phyloP scores from a whole-genome alignment of 2,329 filamentous ascomycete genomes.

The Mycosphaerella sp. region DNA sequence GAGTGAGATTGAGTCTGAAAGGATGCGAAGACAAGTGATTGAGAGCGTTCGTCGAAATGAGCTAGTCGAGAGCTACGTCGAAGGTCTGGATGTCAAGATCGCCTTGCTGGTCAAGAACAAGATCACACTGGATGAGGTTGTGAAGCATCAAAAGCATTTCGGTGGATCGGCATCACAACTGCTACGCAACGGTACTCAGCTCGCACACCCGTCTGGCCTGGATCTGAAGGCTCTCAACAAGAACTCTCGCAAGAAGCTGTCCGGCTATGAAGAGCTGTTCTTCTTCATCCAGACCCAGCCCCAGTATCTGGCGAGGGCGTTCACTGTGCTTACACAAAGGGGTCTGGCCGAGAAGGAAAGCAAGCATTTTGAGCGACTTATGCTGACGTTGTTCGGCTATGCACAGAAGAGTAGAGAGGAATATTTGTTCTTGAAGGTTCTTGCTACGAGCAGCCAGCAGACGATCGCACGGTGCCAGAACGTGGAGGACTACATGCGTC shows the following conservation, averaged over 20 bases:
- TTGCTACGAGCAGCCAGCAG: slow-evolving; percentile 74
- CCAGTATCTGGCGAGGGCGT: slow-evolving; percentile 84
- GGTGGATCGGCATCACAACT: slow-evolving; percentile 53
- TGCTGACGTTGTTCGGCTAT: slow-evolving; percentile 96
- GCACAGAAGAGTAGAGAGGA: slow-evolving; percentile 95
- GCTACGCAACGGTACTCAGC: slow-evolving; percentile 28
- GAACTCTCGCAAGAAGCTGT: slow-evolving; percentile 87
- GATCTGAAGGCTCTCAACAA: slow-evolving; percentile 98
- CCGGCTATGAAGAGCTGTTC: slow-evolving; percentile 95
- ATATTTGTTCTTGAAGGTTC: slow-evolving; percentile 88
- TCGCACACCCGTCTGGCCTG: slow-evolving; percentile 65
- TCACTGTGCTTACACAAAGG: slow-evolving; percentile 74
- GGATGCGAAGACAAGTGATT: slow-evolving; percentile 89
- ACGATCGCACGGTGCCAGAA: slow-evolving; percentile 69
- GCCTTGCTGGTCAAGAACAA: slow-evolving; percentile 98
- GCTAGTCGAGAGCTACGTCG: slow-evolving; percentile 94
- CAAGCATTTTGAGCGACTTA: slow-evolving; percentile 84
- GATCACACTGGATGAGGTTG: slow-evolving; percentile 95
- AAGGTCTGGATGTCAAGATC: slow-evolving; percentile 98
- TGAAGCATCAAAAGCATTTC: slow-evolving; percentile 93
- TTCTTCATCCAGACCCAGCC: slow-evolving; percentile 96
- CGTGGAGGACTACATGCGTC: slow-evolving; percentile 75
- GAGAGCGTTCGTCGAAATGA: slow-evolving; percentile 97
- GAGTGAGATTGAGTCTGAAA: slow-evolving; percentile 94
- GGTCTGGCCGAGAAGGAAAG: slow-evolving; percentile 85